A percentile compares a stretch with the other conserved stretches of the same genome.
These are phyloP conservation scores for Setaria italica DNA, from an alignment of 202 grass and related monocot genomes.

Conservation along the genomic window DNA sequence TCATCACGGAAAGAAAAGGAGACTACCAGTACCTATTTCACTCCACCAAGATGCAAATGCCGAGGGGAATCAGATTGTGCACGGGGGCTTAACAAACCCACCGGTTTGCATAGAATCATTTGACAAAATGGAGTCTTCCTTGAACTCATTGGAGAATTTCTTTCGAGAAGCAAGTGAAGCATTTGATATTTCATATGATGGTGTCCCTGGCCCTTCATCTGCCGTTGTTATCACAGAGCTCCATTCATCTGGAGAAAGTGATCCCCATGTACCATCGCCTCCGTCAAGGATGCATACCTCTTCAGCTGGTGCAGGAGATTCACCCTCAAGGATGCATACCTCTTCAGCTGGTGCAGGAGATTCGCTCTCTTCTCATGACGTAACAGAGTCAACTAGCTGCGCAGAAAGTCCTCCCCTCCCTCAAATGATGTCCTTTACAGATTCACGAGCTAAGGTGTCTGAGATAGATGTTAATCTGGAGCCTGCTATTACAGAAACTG, in stretches of 20 bases:
- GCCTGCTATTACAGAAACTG: conserved; percentile 67
- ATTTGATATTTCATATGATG: conserved; percentile 70
- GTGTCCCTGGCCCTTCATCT: conserved; percentile 52
- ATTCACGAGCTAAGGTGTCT: conserved; percentile 61
- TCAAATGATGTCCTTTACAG: conserved; percentile 44
- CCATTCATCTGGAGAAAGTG: conserved; percentile 72
- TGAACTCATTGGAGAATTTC: conserved; percentile 88
- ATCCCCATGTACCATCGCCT: conserved; percentile 37
- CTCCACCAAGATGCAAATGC: conserved; percentile 57
- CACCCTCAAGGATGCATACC: conserved; percentile 39
- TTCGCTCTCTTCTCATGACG: conserved; percentile 57
- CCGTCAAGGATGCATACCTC: conserved; percentile 49
- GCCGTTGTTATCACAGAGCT: conserved; percentile 70
- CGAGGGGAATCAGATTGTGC: conserved; percentile 50
- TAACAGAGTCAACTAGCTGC: conserved; percentile 72
- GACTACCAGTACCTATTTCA: conserved; percentile 48
- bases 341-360: conserved; percentile 60
- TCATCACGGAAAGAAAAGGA: conserved; percentile 77
- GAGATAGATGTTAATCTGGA: conserved; percentile 95
- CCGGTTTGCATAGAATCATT: conserved; percentile 71
- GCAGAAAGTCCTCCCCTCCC: conserved; percentile 65
- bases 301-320: conserved; percentile 56
- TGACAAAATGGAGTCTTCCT: conserved; percentile 89
- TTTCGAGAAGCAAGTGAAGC: conserved; percentile 73
- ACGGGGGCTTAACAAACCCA: conserved; percentile 32